Percentiles rank a stretch among this genome's conserved stretches.
Evolutionary conservation across 352 stramenopile genomes (phyloP).

Genomic region (Globisporangium solare): DNA sequence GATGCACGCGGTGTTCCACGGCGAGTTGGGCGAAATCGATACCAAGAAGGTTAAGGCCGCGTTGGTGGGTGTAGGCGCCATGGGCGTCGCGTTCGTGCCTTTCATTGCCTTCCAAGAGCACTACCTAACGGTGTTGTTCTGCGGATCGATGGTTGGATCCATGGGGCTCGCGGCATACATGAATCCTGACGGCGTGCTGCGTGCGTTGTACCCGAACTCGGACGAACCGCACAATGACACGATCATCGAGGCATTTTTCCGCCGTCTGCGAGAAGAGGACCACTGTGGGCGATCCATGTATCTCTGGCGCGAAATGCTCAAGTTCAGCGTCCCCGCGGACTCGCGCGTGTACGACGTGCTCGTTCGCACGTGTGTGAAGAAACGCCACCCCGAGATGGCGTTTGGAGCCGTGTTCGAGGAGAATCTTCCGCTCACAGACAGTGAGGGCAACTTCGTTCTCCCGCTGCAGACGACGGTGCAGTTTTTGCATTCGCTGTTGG

Average conservation of each 20-base stretch:
- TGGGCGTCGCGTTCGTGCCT: constrained; percentile 53
- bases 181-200: constrained; percentile 77
- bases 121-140: constrained; percentile 72
- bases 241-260: constrained; percentile 80
- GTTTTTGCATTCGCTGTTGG: constrained; percentile 68
- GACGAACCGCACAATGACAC: constrained; percentile 63
- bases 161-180: constrained; percentile 83
- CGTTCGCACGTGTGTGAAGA: constrained; percentile 78
- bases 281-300: constrained; percentile 82
- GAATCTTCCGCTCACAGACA: constrained; percentile 42
- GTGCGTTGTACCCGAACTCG: constrained; percentile 73
- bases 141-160: constrained; percentile 62
- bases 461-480: constrained; percentile 47
- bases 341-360: constrained; percentile 74
- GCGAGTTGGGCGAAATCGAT: constrained; percentile 62
- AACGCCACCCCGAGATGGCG: constrained; percentile 76
- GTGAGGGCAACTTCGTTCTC: constrained; percentile 61
- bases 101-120: constrained; percentile 76
- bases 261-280: constrained; percentile 78
- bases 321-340: constrained; percentile 60
- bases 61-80: constrained; percentile 47
- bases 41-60: constrained; percentile 60
- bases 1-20: constrained; percentile 86
- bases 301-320: constrained; percentile 83
- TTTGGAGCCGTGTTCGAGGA: constrained; percentile 70